Evolutionary conservation across 1,284 basidiomycete genomes (phyloP).

Genomic region (Nidula niveotomentosa): DNA sequence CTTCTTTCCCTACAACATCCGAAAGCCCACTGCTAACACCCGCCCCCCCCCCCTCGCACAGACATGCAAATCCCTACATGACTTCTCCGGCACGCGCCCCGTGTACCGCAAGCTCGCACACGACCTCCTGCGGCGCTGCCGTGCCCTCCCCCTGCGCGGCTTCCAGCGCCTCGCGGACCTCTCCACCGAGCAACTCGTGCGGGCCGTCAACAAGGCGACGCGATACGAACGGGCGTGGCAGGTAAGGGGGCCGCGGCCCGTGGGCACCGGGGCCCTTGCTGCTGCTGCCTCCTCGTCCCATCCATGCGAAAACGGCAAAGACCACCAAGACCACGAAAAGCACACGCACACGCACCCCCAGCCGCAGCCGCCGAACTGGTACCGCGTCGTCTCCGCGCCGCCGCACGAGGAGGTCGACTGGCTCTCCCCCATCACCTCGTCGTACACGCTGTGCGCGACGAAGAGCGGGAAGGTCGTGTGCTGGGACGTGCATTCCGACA

Average conservation of each 20-base stretch:
- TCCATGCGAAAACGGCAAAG: no score
- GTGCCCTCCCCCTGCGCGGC: conserved; percentile 64
- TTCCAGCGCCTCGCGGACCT: conserved; percentile 68
- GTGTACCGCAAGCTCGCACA: conserved; percentile 65
- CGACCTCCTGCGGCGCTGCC: conserved; percentile 59
- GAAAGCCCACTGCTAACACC: no score
- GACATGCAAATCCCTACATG: conserved; percentile 60
- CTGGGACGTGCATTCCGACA: conserved; percentile 65
- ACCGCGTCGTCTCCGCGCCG: conserved; percentile 62
- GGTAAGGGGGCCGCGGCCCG: conserved; percentile 43
- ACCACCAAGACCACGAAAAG: no score
- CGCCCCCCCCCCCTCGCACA: no score
- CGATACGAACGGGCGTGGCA: conserved; percentile 64
- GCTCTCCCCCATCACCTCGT: conserved; percentile 73
- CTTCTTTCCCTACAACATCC: no score
- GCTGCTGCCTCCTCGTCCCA: conserved; percentile 1
- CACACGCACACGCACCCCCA: no score
- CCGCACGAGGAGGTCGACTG: conserved; percentile 69
- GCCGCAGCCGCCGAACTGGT: conserved; percentile 36
- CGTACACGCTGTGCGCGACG: conserved; percentile 70
- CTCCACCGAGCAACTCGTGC: conserved; percentile 54
- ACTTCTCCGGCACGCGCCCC: conserved; percentile 59
- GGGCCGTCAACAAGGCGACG: conserved; percentile 58
- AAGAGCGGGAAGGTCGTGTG: conserved; percentile 75
- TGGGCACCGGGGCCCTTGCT: conserved; percentile 11